A percentile compares a stretch with the other conserved stretches of the same genome.
These are phyloP conservation scores for Cladosporium sp. DNA, from an alignment of 2,329 filamentous ascomycete species.

Conservation along the genomic window DNA sequence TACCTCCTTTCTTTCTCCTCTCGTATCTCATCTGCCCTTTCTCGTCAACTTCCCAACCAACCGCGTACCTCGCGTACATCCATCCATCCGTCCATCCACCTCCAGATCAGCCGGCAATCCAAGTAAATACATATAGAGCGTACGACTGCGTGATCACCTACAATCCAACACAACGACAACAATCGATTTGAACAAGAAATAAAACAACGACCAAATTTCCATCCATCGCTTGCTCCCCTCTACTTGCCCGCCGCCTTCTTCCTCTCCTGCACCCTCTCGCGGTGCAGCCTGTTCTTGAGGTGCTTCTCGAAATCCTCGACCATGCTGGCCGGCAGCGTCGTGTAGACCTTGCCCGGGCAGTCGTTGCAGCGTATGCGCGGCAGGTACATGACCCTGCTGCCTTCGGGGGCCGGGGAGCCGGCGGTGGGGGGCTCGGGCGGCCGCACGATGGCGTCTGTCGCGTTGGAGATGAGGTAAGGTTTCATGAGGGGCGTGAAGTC, in stretches of 20 bases:
- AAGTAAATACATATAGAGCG: too few relatives aligned
- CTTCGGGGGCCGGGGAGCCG: constrained; percentile 52
- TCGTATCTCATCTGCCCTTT: too few relatives aligned
- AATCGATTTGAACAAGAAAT: too few relatives aligned
- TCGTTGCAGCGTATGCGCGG: constrained; percentile 88
- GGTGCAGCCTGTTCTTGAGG: constrained; percentile 74
- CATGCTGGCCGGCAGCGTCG: constrained; percentile 76
- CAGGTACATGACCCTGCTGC: constrained; percentile 74
- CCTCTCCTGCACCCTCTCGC: constrained; percentile 21
- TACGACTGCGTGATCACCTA: too few relatives aligned
- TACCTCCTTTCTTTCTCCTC: too few relatives aligned
- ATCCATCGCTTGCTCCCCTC: not conserved
- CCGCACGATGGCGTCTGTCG: constrained; percentile 51
- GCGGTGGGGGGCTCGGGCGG: constrained; percentile 21
- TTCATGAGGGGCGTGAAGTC: constrained; percentile 89
- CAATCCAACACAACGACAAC: too few relatives aligned
- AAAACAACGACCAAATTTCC: too few relatives aligned
- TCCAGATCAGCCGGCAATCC: too few relatives aligned
- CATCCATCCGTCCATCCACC: too few relatives aligned
- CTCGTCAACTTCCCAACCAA: too few relatives aligned
- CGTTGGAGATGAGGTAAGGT: constrained; percentile 72
- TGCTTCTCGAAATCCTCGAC: constrained; percentile 92
- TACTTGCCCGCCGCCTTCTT: constrained; percentile 9
- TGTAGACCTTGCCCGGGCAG: constrained; percentile 91
- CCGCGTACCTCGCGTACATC: too few relatives aligned